Evolutionary conservation across 2,329 filamentous ascomycete genomes (phyloP).

Genomic region (Talaromyces pinophilus): DNA sequence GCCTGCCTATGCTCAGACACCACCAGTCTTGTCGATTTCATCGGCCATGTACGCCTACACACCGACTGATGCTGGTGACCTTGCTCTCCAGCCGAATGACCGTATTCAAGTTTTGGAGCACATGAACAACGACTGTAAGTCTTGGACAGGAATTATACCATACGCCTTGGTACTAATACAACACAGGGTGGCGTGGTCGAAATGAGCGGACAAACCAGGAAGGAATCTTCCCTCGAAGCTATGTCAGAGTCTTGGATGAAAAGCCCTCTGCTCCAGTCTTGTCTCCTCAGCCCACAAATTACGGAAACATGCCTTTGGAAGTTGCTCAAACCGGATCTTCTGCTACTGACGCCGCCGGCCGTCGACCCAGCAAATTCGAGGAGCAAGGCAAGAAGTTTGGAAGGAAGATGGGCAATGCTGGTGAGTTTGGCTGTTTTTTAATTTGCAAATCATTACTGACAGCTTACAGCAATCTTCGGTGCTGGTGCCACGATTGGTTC

Average conservation of each 20-base stretch:
- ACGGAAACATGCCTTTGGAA: conserved; percentile 71
- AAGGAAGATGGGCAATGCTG: conserved; percentile 81
- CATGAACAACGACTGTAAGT: conserved; percentile 86
- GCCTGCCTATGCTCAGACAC: conserved; percentile 54
- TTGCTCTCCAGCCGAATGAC: conserved; percentile 79
- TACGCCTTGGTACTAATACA: conserved; percentile 24
- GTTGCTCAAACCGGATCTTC: conserved; percentile 61
- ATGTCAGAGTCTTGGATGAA: conserved; percentile 72
- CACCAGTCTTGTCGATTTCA: conserved; percentile 67
- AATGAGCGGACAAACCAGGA: conserved; percentile 80
- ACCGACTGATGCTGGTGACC: conserved; percentile 76
- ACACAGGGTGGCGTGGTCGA: conserved; percentile 73
- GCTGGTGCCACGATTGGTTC: conserved; percentile 88
- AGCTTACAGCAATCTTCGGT: conserved; percentile 72
- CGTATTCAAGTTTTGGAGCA: conserved; percentile 79
- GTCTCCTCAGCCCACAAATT: conserved; percentile 45
- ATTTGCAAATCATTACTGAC: not conserved
- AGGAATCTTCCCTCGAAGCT: conserved; percentile 93
- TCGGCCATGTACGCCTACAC: conserved; percentile 82
- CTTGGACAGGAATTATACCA: not conserved
- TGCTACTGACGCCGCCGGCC: conserved; percentile 42
- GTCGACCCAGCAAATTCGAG: conserved; percentile 63
- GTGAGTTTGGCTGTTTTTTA: conserved; percentile 34
- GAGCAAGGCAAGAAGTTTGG: conserved; percentile 91
- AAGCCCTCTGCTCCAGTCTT: conserved; percentile 48